Percentiles rank a stretch among this genome's conserved stretches.
phyloP scores from a whole-genome alignment of 352 stramenopile species.

The Phytopythium kandeliae region DNA sequence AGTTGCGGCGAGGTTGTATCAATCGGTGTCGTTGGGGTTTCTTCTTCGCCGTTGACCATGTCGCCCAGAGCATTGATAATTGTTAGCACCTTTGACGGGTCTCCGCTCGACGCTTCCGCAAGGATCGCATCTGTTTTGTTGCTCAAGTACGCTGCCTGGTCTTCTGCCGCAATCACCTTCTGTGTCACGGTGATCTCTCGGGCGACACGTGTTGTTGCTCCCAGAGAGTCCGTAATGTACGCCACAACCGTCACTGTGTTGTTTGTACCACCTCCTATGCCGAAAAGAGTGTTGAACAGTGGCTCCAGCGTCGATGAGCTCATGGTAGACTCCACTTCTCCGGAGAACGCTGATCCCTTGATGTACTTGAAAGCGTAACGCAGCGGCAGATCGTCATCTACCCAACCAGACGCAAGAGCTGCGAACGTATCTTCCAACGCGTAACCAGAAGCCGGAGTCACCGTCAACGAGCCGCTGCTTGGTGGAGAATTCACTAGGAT shows the following conservation, averaged over 20 bases:
- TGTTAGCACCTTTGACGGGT: constrained; percentile 57
- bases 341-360: constrained; percentile 37
- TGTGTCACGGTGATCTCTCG: constrained; percentile 49
- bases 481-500: constrained; percentile 46
- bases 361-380: constrained; percentile 79
- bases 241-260: constrained; percentile 55
- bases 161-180: constrained; percentile 25
- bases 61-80: constrained; percentile 59
- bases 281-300: constrained; percentile 43
- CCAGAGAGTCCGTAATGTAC: constrained; percentile 54
- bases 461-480: constrained; percentile 36
- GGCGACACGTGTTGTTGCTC: constrained; percentile 35
- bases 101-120: constrained; percentile 37
- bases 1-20: constrained; percentile 10
- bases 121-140: constrained; percentile 50
- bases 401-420: constrained; percentile 46
- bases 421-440: constrained; percentile 50
- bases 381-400: constrained; percentile 57
- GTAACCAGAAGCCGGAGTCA: constrained; percentile 35
- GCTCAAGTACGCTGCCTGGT: constrained; percentile 46
- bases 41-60: constrained; percentile 48
- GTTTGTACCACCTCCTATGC: constrained; percentile 48
- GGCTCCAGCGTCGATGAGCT: constrained; percentile 46
- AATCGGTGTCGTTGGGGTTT: constrained; percentile 20
- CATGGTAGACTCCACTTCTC: constrained; percentile 43